These are phyloP conservation scores for Trichoderma aggressivum DNA, from an alignment of 2,329 filamentous ascomycete genomes.

Conservation along the genomic window DNA sequence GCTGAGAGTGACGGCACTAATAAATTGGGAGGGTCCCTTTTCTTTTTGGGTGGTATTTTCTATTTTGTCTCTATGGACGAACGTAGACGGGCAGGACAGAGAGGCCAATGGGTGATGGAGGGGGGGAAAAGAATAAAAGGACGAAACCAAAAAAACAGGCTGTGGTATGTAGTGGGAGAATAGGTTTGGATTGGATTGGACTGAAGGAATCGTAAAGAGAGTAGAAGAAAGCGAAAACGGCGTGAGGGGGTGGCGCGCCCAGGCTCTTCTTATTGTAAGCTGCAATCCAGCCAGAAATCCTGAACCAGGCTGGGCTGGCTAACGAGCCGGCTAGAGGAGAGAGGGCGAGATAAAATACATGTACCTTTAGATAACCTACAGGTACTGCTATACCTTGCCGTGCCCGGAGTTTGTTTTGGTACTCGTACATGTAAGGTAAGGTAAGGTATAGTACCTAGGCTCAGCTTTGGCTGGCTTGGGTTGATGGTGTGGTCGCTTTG, in stretches of 20 bases:
- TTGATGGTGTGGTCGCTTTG: slow-evolving; percentile 7
- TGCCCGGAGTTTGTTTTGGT: not conserved
- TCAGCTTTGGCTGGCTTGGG: not conserved
- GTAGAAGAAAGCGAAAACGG: not conserved
- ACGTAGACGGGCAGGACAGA: not conserved
- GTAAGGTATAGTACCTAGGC: no score
- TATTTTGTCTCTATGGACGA: not conserved
- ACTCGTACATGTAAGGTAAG: no score
- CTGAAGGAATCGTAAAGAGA: not conserved
- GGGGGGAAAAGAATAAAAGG: not conserved
- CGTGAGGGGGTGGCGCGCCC: slow-evolving; percentile 13
- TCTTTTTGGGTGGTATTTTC: not conserved
- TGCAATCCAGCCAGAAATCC: slow-evolving; percentile 1
- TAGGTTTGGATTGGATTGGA: not conserved
- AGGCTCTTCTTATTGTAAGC: slow-evolving; percentile 10
- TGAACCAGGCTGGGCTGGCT: not conserved
- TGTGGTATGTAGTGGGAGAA: not conserved
- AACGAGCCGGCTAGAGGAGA: not conserved
- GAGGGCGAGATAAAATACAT: no score
- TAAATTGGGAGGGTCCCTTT: not conserved
- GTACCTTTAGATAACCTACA: no score
- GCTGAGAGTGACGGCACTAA: not conserved
- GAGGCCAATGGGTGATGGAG: not conserved
- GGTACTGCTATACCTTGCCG: no score
- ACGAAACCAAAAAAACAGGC: not conserved